Base-by-base conservation (phyloP, 768 basidiomycete species). In the Lentinula aciculospora region DNA sequence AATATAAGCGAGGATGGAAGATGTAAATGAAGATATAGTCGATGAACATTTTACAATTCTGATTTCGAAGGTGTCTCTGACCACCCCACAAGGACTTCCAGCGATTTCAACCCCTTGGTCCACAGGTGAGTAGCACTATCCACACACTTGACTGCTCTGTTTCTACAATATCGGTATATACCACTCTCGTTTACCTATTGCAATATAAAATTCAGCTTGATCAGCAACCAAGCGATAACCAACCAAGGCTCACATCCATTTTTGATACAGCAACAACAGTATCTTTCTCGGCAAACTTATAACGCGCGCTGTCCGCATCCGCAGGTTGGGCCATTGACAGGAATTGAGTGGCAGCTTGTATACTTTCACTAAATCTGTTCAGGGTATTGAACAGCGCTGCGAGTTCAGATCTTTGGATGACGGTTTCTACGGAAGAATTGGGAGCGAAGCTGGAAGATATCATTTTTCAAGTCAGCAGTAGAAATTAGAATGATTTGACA, bases 351-450 rank as follows among this genome's bases (percentile, higher is more conserved):
- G 94, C 90, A 9, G 86, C 83, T 44, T 87, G 80, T n/a, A 98
- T 72, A 60, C 88, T 90, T 76, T 98, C 97, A 65, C 83, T 86
- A 64, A 98, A 90, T 34, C 96, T 82, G 71, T 95, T 89, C 3
- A 98, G 75, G 0, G 95, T 97, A 68, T 98, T 98, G 70, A 98
- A 81, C 31, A 99, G 75, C 0, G 97, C 94, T 25, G 98, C 97
- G 47, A 98, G 88, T 72, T 99, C 97, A 17, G 93, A 89, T 29
- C 95, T 84, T 58, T 91, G 88, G 5, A 99, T 28, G 17, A 53
- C 17, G 6, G 49, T 53, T 23, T 37, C 21, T 12, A 7, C 19
- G 19, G 76, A 1, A 94, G 76, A 60, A 92, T 86, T 4, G 85
- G 80, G 66, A 95, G 94, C 27, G 81, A 69, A 58, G 63, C 91